Conservation (phyloP, 345 rosid species). For the Durio zibethinus region DNA sequence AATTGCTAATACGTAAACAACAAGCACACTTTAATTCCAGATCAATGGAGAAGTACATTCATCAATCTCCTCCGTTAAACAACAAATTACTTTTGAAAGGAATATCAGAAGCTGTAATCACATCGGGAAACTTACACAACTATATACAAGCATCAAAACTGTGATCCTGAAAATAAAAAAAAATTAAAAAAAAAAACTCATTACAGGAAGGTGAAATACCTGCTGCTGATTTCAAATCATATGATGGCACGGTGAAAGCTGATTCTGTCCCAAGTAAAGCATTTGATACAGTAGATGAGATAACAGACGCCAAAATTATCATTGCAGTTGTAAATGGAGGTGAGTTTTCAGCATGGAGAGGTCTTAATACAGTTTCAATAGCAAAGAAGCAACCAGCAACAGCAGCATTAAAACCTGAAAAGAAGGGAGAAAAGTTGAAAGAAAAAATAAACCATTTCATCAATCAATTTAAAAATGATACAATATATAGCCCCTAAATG, state of each 20-base stretch:
- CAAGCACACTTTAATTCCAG: background rate
- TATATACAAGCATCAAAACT: background rate
- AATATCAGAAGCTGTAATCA: background rate
- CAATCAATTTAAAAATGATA: background rate
- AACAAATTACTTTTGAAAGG: background rate
- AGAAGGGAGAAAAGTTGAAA: background rate
- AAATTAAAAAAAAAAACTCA: too few species aligned
- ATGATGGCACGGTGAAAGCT: constrained; percentile 87
- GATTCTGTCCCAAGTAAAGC: constrained; percentile 84
- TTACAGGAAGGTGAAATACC: constrained; percentile 39
- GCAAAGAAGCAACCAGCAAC: constrained; percentile 99
- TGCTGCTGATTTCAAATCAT: constrained; percentile 97
- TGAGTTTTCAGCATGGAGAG: constrained; percentile 88
- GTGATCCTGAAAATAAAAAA: background rate
- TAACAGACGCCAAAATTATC: constrained; percentile 92
- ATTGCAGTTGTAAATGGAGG: constrained; percentile 98
- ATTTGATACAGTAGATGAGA: constrained; percentile 95
- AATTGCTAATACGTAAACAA: background rate
- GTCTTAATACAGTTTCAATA: constrained; percentile 91
- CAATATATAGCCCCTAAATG: background rate
- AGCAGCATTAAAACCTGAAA: constrained; percentile 93
- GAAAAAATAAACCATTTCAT: background rate
- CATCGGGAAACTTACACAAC: background rate
- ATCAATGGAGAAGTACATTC: background rate
- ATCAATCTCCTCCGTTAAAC: background rate